Conservation (phyloP, 495 filamentous ascomycete genomes). For the Neurospora sp. region DNA sequence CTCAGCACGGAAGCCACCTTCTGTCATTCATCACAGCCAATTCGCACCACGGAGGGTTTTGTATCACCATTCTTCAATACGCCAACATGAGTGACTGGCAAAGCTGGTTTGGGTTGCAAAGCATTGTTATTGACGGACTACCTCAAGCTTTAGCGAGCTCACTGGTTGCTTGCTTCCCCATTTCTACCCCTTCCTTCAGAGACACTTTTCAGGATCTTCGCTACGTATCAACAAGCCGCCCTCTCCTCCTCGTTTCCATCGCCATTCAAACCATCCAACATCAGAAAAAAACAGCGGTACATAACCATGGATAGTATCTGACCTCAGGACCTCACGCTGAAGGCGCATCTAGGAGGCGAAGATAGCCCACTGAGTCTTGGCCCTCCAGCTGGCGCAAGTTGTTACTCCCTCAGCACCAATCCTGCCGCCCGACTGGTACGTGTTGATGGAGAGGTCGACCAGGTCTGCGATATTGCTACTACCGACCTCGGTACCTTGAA, state of each 20-base stretch:
- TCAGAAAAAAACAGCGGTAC: background rate
- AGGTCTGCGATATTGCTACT: background rate
- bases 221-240: background rate
- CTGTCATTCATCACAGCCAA: background rate
- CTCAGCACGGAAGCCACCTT: background rate
- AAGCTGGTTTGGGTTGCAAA: background rate
- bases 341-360: background rate
- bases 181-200: background rate
- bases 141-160: background rate
- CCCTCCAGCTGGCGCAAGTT: background rate
- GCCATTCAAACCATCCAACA: background rate
- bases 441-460: background rate
- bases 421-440: background rate
- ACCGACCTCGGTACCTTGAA: too few relatives aligned
- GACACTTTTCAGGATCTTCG: background rate
- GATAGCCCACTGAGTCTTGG: background rate
- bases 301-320: background rate
- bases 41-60: background rate
- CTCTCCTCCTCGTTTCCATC: background rate
- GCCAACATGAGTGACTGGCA: background rate
- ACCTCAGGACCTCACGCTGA: background rate
- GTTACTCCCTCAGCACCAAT: background rate
- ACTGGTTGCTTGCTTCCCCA: background rate
- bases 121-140: background rate
- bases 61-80: background rate